A percentile compares a stretch with the other conserved stretches of the same genome.
phyloP scores from a whole-genome alignment of 768 basidiomycete genomes.

The Kwoniella mangroviensis region DNA sequence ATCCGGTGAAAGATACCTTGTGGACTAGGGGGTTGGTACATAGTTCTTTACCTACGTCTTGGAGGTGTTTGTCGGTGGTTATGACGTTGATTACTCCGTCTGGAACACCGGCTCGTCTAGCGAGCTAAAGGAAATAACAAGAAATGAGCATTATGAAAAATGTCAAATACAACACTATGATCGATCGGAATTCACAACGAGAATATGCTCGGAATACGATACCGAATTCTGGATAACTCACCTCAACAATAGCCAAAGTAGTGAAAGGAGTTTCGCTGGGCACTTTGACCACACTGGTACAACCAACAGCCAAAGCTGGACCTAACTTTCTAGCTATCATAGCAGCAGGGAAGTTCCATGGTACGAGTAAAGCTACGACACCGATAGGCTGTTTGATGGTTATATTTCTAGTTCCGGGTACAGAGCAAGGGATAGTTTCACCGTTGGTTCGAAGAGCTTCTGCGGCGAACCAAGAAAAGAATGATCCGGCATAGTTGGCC shows the following conservation, averaged over 20 bases:
- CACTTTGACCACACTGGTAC: conserved; percentile 92
- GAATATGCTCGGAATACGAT: not conserved
- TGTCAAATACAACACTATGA: too few relatives aligned
- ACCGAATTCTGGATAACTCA: conserved; percentile 46
- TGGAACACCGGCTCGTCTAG: conserved; percentile 86
- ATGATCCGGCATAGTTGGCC: conserved; percentile 65
- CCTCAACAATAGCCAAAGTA: conserved; percentile 87
- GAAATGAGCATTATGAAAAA: not conserved
- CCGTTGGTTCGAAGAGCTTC: conserved; percentile 93
- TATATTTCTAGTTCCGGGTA: conserved; percentile 74
- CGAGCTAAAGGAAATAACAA: conserved; percentile 63
- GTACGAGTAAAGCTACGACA: conserved; percentile 57
- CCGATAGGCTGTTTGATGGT: conserved; percentile 86
- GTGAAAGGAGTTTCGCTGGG: conserved; percentile 95
- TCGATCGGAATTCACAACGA: not conserved
- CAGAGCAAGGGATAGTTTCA: conserved; percentile 79
- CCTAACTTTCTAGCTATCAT: conserved; percentile 64
- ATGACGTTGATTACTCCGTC: conserved; percentile 94
- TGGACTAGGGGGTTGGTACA: conserved; percentile 83
- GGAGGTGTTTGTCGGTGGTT: conserved; percentile 80
- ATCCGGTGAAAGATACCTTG: conserved; percentile 86
- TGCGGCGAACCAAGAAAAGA: conserved; percentile 66
- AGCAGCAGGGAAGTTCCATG: conserved; percentile 86
- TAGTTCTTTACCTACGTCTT: conserved; percentile 89
- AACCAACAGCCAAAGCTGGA: conserved; percentile 83